phyloP scores from a whole-genome alignment of 2,329 filamentous ascomycete species.

The Myriosclerotinia duriaeana region DNA sequence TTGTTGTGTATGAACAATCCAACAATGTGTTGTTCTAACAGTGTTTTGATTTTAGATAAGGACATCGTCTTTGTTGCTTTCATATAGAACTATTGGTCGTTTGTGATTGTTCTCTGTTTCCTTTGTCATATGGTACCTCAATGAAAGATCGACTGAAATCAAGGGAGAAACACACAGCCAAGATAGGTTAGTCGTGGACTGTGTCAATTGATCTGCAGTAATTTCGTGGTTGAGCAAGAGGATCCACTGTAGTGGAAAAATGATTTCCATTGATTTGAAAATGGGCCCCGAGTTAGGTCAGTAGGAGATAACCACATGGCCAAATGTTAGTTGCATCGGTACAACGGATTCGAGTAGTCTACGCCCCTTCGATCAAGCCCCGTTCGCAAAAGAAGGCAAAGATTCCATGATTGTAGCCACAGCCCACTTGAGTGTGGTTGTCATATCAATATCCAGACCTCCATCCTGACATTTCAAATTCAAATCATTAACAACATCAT shows the following conservation, averaged over 20 bases:
- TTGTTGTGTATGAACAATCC: neutral
- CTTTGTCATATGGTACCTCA: neutral
- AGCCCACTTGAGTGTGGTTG: constrained; percentile 64
- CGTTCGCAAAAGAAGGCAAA: constrained; percentile 31
- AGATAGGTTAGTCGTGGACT: neutral
- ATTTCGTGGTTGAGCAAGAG: neutral
- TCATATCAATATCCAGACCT: constrained; percentile 57
- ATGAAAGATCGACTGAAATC: too few species aligned
- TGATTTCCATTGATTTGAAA: too few species aligned
- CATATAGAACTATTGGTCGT: neutral
- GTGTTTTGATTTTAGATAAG: neutral
- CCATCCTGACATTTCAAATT: constrained; percentile 52
- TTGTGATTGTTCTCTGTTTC: neutral
- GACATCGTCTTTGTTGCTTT: neutral
- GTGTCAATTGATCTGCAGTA: neutral
- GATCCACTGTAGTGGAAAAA: neutral
- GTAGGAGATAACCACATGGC: too few species aligned
- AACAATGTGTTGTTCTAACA: neutral
- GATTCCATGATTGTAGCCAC: constrained; percentile 58
- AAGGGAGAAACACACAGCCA: neutral
- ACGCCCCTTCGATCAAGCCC: neutral
- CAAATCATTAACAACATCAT: constrained; percentile 46
- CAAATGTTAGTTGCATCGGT: neutral
- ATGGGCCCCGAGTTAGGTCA: neutral
- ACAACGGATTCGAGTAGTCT: neutral